These are phyloP conservation scores for Strobilomyces dryophilus DNA, from an alignment of 768 basidiomycete species.

Conservation along the genomic window DNA sequence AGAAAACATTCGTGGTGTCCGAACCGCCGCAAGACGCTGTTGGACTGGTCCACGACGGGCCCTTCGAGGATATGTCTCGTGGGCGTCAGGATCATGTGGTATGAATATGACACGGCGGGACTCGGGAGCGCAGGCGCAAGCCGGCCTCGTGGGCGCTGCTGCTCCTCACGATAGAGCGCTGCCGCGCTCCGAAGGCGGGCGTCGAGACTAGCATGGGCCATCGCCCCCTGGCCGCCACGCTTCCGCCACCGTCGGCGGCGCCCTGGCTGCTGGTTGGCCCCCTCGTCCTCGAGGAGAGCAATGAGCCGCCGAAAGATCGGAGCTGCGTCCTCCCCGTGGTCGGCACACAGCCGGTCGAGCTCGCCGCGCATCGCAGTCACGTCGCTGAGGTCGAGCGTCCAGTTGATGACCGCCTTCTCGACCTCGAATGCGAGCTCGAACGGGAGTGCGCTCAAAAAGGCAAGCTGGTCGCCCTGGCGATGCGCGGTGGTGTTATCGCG, in stretches of 20 bases:
- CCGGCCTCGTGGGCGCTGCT: constrained; percentile 20
- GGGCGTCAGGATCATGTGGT: constrained; percentile 39
- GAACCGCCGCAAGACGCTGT: constrained; percentile 37
- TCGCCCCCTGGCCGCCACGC: neutral
- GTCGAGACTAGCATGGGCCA: neutral
- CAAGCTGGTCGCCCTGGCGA: constrained; percentile 8
- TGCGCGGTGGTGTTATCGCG: constrained; percentile 11
- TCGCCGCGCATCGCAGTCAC: constrained; percentile 17
- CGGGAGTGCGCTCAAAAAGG: constrained; percentile 24
- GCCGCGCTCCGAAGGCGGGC: constrained; percentile 16
- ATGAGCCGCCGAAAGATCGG: constrained; percentile 24
- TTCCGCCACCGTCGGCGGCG: neutral
- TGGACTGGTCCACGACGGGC: constrained; percentile 36
- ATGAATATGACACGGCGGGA: constrained; percentile 28
- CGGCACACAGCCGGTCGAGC: constrained; percentile 19
- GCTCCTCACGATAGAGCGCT: constrained; percentile 20
- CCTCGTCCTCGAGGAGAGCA: constrained; percentile 18
- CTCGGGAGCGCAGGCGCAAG: constrained; percentile 19
- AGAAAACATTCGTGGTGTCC: constrained; percentile 39
- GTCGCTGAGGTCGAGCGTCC: constrained; percentile 22
- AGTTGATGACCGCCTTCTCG: constrained; percentile 34
- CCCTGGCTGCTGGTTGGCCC: neutral
- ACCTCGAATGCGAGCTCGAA: constrained; percentile 38
- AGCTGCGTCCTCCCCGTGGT: constrained; percentile 12
- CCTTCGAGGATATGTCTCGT: constrained; percentile 37